Percentiles rank a stretch among this genome's conserved stretches.
phyloP scores from a whole-genome alignment of 169 alveolate species.

The Theileria parva region DNA sequence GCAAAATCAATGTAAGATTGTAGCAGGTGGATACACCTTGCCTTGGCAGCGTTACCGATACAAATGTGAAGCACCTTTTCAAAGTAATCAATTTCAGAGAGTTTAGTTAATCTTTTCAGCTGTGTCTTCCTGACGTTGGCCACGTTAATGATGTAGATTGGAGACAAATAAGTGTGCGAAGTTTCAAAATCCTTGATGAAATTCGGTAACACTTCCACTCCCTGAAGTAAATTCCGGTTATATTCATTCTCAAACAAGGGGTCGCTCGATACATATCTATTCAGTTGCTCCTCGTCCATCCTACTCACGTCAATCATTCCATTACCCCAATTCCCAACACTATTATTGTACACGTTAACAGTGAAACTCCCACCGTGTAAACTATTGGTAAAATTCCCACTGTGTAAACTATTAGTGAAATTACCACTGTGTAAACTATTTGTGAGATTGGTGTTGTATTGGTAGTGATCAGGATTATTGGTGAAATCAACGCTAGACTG shows the following conservation, averaged over 20 bases:
- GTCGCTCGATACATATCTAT: not conserved
- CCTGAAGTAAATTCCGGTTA: constrained; percentile 10
- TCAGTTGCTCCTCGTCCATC: not conserved
- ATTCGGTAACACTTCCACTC: not conserved
- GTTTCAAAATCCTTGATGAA: constrained; percentile 30
- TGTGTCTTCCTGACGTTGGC: constrained; percentile 37
- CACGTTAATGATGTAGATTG: constrained; percentile 51
- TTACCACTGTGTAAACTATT: not conserved
- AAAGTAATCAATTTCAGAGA: constrained; percentile 33
- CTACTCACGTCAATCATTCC: not conserved
- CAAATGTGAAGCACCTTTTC: constrained; percentile 41
- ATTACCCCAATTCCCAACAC: not conserved
- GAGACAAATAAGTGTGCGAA: constrained; percentile 8
- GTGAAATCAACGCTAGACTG: not conserved
- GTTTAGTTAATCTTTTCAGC: constrained; percentile 28
- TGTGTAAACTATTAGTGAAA: not conserved
- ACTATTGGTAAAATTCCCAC: too few relatives aligned
- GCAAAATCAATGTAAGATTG: constrained; percentile 63
- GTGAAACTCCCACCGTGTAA: not conserved
- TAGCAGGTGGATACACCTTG: constrained; percentile 43
- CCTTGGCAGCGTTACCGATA: constrained; percentile 45
- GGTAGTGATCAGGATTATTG: not conserved
- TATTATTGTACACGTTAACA: not conserved
- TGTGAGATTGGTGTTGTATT: not conserved
- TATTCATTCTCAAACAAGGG: not conserved